A percentile compares a stretch with the other conserved stretches of the same genome.
phyloP scores from a whole-genome alignment of 345 rosid species.

The Lumnitzera racemosa region DNA sequence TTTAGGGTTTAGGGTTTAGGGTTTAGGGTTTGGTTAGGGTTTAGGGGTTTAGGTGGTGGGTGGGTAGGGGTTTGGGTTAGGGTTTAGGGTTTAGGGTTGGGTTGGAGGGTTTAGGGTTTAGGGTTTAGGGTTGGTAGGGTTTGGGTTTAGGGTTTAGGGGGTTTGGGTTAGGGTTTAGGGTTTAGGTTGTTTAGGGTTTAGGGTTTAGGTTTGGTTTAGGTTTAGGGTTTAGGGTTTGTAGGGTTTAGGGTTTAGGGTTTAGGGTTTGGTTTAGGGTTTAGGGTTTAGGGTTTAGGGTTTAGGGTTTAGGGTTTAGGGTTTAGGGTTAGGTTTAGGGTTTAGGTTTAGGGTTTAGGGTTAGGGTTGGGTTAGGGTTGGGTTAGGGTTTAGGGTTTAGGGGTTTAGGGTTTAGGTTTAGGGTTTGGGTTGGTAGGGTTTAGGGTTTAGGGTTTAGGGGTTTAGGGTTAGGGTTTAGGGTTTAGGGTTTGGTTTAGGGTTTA shows the following conservation, averaged over 20 bases:
- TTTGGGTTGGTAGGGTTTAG: not conserved
- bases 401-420: not conserved
- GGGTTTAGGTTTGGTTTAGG: slow-evolving; percentile 1
- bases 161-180: not conserved
- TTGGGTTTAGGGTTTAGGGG: slow-evolving; percentile 1
- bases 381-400: slow-evolving; percentile 2
- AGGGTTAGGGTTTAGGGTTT: slow-evolving; percentile 1
- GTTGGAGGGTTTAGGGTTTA: not conserved
- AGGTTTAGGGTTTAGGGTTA: slow-evolving; percentile 2
- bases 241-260: slow-evolving; percentile 3
- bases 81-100: slow-evolving; percentile 1
- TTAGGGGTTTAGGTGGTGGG: not conserved
- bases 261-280: too few species aligned
- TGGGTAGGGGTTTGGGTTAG: not conserved
- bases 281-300: slow-evolving; percentile 1
- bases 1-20: slow-evolving; percentile 5
- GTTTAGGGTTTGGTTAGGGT: too few species aligned
- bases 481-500: too few species aligned
- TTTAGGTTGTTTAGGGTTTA: slow-evolving; percentile 2
- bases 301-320: slow-evolving; percentile 2
- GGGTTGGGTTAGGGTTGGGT: too few species aligned
- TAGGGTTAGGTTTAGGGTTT: slow-evolving; percentile 2
- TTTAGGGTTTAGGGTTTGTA: too few species aligned
- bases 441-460: slow-evolving; percentile 1
- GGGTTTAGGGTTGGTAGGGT: not conserved